Percentiles rank a stretch among this genome's conserved stretches.
Evolutionary conservation across 352 stramenopile species (phyloP).

Genomic region (Phytophthora pisi): DNA sequence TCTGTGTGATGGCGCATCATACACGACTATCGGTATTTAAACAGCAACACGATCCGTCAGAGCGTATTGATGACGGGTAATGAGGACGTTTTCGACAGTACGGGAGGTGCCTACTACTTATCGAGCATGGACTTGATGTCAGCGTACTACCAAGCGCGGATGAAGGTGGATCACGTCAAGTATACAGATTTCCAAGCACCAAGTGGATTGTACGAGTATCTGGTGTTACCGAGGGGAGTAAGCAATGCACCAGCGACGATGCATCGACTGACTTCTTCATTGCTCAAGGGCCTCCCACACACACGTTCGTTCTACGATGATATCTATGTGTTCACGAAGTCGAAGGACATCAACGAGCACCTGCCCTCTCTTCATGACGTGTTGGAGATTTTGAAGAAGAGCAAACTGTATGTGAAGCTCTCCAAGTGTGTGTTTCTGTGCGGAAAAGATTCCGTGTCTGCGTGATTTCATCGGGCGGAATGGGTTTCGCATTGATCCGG

Average conservation of each 20-base stretch:
- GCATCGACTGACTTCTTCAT: background rate
- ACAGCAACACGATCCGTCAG: background rate
- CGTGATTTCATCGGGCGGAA: background rate
- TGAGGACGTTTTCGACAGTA: background rate
- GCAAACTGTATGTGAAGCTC: background rate
- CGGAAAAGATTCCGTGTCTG: background rate
- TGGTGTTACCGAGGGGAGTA: no score
- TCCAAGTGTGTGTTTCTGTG: background rate
- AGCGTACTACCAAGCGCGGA: no score
- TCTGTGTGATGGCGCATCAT: no score
- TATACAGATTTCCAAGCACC: background rate
- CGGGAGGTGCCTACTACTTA: constrained; percentile 12
- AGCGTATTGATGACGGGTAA: background rate
- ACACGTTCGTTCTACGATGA: background rate
- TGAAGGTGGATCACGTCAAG: no score
- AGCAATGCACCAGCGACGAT: background rate
- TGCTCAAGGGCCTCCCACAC: background rate
- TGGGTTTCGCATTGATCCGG: background rate
- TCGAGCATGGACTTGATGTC: background rate
- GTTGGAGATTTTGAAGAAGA: background rate
- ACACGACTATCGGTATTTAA: no score
- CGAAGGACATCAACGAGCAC: background rate
- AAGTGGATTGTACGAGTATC: no score
- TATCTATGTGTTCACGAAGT: background rate
- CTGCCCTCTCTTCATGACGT: background rate